Evolutionary conservation across 192 early-diverging fungal genomes (phyloP).

Genomic region (Coemansia sp.): DNA sequence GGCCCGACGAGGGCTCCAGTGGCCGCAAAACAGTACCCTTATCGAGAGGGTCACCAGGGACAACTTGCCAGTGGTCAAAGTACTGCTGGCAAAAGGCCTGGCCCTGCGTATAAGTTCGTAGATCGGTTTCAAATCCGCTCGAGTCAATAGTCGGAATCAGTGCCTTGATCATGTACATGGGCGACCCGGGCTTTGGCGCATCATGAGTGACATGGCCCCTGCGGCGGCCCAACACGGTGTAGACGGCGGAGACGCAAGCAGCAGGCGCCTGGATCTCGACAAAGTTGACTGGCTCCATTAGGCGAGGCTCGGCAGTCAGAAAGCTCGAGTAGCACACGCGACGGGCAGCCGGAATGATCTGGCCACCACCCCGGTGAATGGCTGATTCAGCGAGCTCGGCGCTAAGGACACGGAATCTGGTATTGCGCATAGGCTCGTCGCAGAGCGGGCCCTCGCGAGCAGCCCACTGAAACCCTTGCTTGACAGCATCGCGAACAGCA

Average conservation of each 20-base stretch:
- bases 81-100: constrained; percentile 97
- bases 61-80: constrained; percentile 98
- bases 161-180: constrained; percentile 90
- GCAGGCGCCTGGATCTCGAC: constrained; percentile 97
- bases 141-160: constrained; percentile 95
- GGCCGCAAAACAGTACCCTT: constrained; percentile 81
- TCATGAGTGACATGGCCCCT: constrained; percentile 96
- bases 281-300: constrained; percentile 97
- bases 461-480: constrained; percentile 98
- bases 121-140: constrained; percentile 93
- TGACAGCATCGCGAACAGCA: constrained; percentile 78
- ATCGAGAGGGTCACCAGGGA: constrained; percentile 96
- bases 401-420: constrained; percentile 91
- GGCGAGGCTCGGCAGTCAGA: constrained; percentile 87
- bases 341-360: constrained; percentile 94
- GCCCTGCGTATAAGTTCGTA: constrained; percentile 94
- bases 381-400: constrained; percentile 81
- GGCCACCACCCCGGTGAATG: constrained; percentile 91
- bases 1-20: constrained; percentile 65
- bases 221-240: constrained; percentile 90
- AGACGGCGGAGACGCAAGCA: constrained; percentile 92
- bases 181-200: constrained; percentile 90
- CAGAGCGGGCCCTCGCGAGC: constrained; percentile 92
- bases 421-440: constrained; percentile 96
- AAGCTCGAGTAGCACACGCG: constrained; percentile 97